Base-by-base conservation (phyloP, 148 eudicot species). In the Nyssa sinensis region DNA sequence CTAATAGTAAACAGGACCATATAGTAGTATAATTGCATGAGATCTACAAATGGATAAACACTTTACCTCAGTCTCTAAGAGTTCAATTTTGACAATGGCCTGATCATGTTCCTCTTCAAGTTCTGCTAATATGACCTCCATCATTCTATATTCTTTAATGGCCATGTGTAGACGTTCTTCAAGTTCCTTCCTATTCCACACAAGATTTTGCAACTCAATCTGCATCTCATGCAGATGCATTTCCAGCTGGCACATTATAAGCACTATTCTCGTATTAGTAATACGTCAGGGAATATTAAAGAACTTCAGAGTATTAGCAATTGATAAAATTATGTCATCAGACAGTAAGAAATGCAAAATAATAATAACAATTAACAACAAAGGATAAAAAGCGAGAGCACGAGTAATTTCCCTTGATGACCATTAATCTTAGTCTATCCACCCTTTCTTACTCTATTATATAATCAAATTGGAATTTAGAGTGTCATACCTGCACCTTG, bases 101-200 rank as follows among this genome's bases (percentile, higher is more conserved):
- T 85, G 82, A 34, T 90, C 95, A 63, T 94, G 97, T 74, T 94
- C 93, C 24, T 87, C 90, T 83, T 91, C 98, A 75, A 91, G 69
- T 78, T 94, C 95, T 66, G 80, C 78, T 72, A 91, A 76, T 84
- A 91, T 81, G 21, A 79, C 77, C 71, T 91, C 88, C 84, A 88
- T 70, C 80, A 82, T 73, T 33, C 74, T 77, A 28, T 70, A 78
- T 63, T 94, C 94, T 84, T 86, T 90, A 70, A 76, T 70, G 24
- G 87, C 87, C 67, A 79, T 39, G 63, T 75, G 78, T 34, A 86
- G 69, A 65, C 77, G 82, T 62, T 81, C 85, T 70, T 84, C 81
- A 57, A 91, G 84, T 67, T 83, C 84, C 79, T 87, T 86, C 44
- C 77, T 82, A 60, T 80, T 84, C 95, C 88, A 88, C 2, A 80